Evolutionary conservation across 345 rosid genomes (phyloP).

Genomic region (Aquilaria malaccensis): DNA sequence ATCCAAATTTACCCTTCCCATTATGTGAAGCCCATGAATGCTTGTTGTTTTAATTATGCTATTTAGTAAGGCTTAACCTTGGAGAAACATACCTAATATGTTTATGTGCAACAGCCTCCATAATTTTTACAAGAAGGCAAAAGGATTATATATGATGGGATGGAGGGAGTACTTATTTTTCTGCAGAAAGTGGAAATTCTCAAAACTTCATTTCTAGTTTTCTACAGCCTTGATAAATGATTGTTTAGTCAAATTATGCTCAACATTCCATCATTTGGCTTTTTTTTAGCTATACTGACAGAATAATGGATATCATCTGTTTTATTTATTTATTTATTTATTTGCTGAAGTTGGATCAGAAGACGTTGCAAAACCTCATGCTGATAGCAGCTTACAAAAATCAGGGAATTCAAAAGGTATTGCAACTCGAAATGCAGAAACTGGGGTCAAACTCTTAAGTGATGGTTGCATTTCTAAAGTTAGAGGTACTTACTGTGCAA

Average conservation of each 20-base stretch:
- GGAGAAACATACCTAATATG: too few species aligned
- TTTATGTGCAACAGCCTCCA: too few species aligned
- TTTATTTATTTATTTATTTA: constrained; percentile 6
- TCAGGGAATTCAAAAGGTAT: constrained; percentile 28
- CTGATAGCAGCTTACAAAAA: constrained; percentile 25
- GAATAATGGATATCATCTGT: too few species aligned
- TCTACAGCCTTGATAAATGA: background rate
- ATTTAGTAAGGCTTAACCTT: too few species aligned
- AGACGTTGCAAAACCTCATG: constrained; percentile 30
- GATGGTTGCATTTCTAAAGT: constrained; percentile 25
- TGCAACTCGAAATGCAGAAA: constrained; percentile 17
- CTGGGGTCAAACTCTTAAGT: constrained; percentile 28
- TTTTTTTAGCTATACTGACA: background rate
- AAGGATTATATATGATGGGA: too few species aligned
- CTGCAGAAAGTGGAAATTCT: too few species aligned
- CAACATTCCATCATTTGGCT: background rate
- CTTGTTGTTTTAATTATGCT: too few species aligned
- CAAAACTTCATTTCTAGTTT: too few species aligned
- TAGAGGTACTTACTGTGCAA: constrained; percentile 36
- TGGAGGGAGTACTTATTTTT: too few species aligned
- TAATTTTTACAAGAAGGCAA: too few species aligned
- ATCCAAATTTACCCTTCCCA: too few species aligned
- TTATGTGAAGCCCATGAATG: too few species aligned
- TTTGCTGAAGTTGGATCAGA: constrained; percentile 32
- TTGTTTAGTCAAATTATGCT: background rate